Conservation (phyloP, 2,329 filamentous ascomycete species). For the Penicillium sp. region DNA sequence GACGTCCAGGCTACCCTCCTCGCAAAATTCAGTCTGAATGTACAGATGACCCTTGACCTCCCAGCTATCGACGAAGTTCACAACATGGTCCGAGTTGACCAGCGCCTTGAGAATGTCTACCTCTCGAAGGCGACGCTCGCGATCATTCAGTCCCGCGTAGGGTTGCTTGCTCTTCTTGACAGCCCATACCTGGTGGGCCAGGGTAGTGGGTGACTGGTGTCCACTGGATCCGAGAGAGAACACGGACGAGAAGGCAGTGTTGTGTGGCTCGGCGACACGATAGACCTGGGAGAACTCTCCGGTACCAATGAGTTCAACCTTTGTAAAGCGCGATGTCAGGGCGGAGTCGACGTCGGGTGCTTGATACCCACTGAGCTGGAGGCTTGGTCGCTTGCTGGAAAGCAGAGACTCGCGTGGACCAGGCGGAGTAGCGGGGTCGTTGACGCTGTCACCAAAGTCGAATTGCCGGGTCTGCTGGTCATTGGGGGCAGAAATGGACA, state of each 20-base stretch:
- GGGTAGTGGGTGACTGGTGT: conserved; percentile 56
- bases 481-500: conserved; percentile 74
- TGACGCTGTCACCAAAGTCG: conserved; percentile 42
- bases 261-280: conserved; percentile 61
- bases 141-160: conserved; percentile 75
- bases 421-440: conserved; percentile 81
- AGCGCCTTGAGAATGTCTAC: conserved; percentile 78
- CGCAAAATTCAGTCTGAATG: conserved; percentile 96
- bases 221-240: conserved; percentile 51
- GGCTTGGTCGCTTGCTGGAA: conserved; percentile 63
- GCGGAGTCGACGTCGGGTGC: conserved; percentile 74
- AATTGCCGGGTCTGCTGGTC: conserved; percentile 44
- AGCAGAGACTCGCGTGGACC: conserved; percentile 60
- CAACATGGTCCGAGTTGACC: conserved; percentile 77
- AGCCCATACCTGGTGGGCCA: conserved; percentile 71
- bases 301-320: conserved; percentile 76
- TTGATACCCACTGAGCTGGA: conserved; percentile 71
- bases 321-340: conserved; percentile 74
- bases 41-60: conserved; percentile 83
- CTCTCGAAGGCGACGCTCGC: conserved; percentile 81
- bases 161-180: conserved; percentile 91
- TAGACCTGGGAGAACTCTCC: conserved; percentile 96
- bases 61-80: conserved; percentile 85
- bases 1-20: conserved; percentile 84
- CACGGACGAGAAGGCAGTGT: conserved; percentile 42